Evolutionary conservation across 1,284 basidiomycete species (phyloP).

Genomic region (Cryptococcus amylolentus): DNA sequence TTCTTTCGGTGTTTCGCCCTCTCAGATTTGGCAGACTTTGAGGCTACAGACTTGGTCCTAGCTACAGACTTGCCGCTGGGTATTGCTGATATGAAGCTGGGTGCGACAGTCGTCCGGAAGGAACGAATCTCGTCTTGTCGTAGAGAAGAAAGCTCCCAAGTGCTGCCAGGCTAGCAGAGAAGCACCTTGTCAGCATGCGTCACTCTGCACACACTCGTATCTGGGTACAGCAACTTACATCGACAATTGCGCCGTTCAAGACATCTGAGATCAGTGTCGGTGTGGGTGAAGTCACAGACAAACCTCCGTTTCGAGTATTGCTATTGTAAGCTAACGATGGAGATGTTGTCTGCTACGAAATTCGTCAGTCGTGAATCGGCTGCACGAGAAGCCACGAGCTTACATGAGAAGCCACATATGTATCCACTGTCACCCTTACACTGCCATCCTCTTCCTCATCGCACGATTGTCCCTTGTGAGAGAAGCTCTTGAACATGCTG

Average conservation of each 20-base stretch:
- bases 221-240: too few species aligned
- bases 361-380: too few species aligned
- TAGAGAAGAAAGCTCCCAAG: not conserved
- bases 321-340: conserved; percentile 1
- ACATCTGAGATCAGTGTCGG: conserved; percentile 2
- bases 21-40: not conserved
- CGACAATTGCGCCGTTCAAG: too few species aligned
- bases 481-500: not conserved
- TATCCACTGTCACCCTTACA: conserved; percentile 5
- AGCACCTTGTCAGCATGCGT: too few species aligned
- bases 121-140: conserved; percentile 1
- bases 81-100: conserved; percentile 10
- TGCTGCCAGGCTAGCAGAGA: not conserved
- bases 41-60: conserved; percentile 3
- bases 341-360: not conserved
- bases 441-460: conserved; percentile 1
- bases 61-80: conserved; percentile 8
- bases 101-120: not conserved
- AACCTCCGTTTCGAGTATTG: not conserved
- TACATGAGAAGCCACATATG: not conserved
- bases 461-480: not conserved
- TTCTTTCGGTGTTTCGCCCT: not conserved
- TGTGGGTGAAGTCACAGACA: conserved; percentile 2
- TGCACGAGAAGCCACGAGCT: not conserved
- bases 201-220: too few species aligned